These are phyloP conservation scores for Polygonum aviculare DNA, from an alignment of 148 eudicot species.

Conservation along the genomic window DNA sequence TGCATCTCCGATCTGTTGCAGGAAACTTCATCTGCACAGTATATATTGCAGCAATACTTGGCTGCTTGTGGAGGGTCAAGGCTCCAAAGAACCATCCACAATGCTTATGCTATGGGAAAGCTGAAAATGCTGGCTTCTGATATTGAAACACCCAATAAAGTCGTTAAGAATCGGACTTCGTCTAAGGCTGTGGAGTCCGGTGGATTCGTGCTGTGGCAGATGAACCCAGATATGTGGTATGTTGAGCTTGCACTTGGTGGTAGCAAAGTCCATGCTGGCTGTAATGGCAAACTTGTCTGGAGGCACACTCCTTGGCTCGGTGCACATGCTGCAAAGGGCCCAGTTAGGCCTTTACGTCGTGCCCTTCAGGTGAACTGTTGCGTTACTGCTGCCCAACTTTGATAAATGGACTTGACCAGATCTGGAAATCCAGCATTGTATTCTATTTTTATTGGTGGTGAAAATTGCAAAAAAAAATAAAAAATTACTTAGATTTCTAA, in stretches of 20 bases:
- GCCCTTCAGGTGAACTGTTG: slow-evolving; percentile 60
- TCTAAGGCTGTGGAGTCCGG: slow-evolving; percentile 58
- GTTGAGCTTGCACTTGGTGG: slow-evolving; percentile 73
- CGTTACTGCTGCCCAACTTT: background rate
- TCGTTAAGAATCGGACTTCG: slow-evolving; percentile 42
- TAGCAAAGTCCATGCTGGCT: slow-evolving; percentile 77
- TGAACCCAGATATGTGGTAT: slow-evolving; percentile 86
- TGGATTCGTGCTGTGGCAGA: slow-evolving; percentile 74
- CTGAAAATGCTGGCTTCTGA: slow-evolving; percentile 65
- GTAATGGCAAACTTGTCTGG: slow-evolving; percentile 74
- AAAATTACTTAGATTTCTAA: background rate
- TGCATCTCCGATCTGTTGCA: slow-evolving; percentile 13
- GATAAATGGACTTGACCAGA: background rate
- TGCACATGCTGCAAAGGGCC: slow-evolving; percentile 77
- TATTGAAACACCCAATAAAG: slow-evolving; percentile 61
- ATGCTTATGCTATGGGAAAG: slow-evolving; percentile 75
- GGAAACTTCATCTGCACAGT: slow-evolving; percentile 88
- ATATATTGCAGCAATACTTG: slow-evolving; percentile 68
- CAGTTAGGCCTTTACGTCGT: slow-evolving; percentile 76
- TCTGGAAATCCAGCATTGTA: background rate
- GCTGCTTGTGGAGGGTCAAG: slow-evolving; percentile 75
- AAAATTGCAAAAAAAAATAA: background rate
- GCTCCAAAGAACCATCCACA: slow-evolving; percentile 45
- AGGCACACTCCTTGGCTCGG: slow-evolving; percentile 86
- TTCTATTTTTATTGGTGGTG: background rate